Percentiles rank a stretch among this genome's conserved stretches.
Evolutionary conservation across 768 basidiomycete genomes (phyloP).

Genomic region (Ramaria sp.): DNA sequence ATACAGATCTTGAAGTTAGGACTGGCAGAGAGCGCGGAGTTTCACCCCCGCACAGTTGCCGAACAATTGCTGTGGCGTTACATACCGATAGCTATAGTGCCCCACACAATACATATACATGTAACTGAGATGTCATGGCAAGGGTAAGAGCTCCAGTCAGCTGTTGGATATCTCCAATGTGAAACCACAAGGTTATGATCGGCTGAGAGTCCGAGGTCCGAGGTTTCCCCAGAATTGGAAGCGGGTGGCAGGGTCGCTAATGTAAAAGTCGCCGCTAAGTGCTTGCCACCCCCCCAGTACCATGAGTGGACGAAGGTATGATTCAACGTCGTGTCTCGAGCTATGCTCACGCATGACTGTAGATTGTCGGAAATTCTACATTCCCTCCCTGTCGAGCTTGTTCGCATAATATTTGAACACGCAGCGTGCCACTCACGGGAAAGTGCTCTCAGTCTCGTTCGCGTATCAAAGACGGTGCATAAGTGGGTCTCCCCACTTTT

Average conservation of each 20-base stretch:
- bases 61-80: too few relatives aligned
- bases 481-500: conserved; percentile 2
- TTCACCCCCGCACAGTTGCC: too few relatives aligned
- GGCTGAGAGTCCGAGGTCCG: not conserved
- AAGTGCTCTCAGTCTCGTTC: not conserved
- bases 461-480: conserved; percentile 3
- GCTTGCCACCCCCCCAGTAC: not conserved
- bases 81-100: too few relatives aligned
- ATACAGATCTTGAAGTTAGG: too few relatives aligned
- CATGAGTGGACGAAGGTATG: not conserved
- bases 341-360: not conserved
- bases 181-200: not conserved
- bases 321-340: not conserved
- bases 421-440: not conserved
- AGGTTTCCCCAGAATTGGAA: not conserved
- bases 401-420: conserved; percentile 6
- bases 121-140: too few relatives aligned
- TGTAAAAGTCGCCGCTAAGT: not conserved
- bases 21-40: too few relatives aligned
- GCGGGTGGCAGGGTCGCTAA: not conserved
- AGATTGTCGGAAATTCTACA: not conserved
- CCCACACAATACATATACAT: too few relatives aligned
- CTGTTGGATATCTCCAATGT: not conserved
- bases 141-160: not conserved
- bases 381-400: conserved; percentile 9